These are phyloP conservation scores for Arthroderma sp. DNA, from an alignment of 2,329 filamentous ascomycete genomes.

Conservation along the genomic window DNA sequence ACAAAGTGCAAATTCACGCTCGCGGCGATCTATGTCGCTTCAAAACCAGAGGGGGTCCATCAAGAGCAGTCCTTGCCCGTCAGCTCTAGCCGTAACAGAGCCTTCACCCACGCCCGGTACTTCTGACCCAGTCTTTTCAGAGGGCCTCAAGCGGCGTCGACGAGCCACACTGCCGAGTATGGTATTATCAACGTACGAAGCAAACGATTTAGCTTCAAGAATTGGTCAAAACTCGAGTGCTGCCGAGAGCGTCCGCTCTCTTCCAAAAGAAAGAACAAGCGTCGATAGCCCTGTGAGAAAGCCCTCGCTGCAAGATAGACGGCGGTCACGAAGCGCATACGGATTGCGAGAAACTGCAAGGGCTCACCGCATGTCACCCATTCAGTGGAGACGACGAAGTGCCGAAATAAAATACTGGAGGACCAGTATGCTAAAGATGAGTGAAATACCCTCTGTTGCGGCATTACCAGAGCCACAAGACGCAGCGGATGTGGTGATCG, in stretches of 20 bases:
- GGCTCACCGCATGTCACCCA: conserved; percentile 26
- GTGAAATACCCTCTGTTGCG: conserved; percentile 7
- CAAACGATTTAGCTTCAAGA: conserved; percentile 14
- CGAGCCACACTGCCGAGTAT: conserved; percentile 34
- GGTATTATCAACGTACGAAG: conserved; percentile 29
- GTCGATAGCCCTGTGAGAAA: conserved; percentile 13
- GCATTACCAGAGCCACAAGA: conserved; percentile 1
- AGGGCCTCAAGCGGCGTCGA: conserved; percentile 14
- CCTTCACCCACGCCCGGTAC: too few species aligned
- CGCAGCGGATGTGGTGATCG: not conserved
- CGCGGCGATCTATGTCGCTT: conserved; percentile 7
- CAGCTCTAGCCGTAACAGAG: too few species aligned
- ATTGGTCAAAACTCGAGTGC: conserved; percentile 8
- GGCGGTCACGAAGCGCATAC: conserved; percentile 33
- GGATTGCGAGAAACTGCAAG: conserved; percentile 24
- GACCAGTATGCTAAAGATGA: conserved; percentile 19
- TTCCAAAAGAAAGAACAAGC: not conserved
- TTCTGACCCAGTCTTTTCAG: not conserved
- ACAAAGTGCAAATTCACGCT: not conserved
- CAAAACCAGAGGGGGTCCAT: conserved; percentile 2
- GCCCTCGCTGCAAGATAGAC: conserved; percentile 20
- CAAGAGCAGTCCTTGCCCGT: not conserved
- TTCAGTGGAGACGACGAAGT: conserved; percentile 30
- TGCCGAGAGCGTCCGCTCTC: conserved; percentile 5
- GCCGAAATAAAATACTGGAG: conserved; percentile 28